phyloP scores from a whole-genome alignment of 441 rosid genomes.

The Adansonia madagascariensis region DNA sequence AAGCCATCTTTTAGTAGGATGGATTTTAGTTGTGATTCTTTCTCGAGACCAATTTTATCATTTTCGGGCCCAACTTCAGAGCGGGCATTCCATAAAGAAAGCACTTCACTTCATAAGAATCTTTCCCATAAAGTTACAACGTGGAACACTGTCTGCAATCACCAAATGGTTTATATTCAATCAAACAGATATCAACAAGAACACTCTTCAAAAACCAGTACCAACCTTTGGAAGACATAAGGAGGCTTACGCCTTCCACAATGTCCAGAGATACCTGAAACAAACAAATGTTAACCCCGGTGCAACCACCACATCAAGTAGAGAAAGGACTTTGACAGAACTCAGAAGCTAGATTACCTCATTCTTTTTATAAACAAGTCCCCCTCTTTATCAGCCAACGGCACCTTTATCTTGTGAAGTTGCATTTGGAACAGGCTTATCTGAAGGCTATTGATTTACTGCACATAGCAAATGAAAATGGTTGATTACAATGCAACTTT shows the following conservation, averaged over 20 bases:
- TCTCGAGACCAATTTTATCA: conserved; percentile 98
- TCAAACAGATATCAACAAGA: conserved; percentile 1
- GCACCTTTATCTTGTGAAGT: conserved; percentile 99
- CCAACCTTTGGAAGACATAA: conserved; percentile 94
- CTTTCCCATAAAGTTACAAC: conserved; percentile 97
- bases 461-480: conserved; percentile 21
- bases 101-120: conserved; percentile 81
- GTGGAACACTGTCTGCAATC: conserved; percentile 76
- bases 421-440: conserved; percentile 94
- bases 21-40: conserved; percentile 90
- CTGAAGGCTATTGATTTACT: conserved; percentile 59
- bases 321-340: conserved; percentile 10
- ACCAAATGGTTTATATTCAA: conserved; percentile 29
- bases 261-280: conserved; percentile 93
- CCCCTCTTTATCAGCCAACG: conserved; percentile 99
- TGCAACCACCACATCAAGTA: conserved; percentile 12
- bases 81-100: conserved; percentile 99
- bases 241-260: conserved; percentile 95
- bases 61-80: conserved; percentile 88
- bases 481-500: conserved; percentile 18
- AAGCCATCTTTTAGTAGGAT: conserved; percentile 83
- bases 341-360: conserved; percentile 56
- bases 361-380: conserved; percentile 89
- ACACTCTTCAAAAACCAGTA: not conserved
- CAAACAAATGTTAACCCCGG: conserved; percentile 26